Base-by-base conservation (phyloP, 345 rosid species). In the Aquilaria yunnanensis region DNA sequence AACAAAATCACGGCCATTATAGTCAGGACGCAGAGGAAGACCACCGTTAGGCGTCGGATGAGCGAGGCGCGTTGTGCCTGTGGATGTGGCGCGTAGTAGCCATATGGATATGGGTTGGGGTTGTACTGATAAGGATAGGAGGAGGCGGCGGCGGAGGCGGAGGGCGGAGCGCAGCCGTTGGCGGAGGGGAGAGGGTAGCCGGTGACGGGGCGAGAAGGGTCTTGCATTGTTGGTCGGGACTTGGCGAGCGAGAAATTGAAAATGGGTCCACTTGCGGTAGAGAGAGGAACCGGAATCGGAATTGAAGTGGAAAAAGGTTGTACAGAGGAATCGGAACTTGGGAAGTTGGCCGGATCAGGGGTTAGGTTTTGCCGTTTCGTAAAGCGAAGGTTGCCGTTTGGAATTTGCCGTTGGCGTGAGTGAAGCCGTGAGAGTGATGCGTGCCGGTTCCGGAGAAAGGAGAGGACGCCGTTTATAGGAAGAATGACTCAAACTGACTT, bases 161-260 rank as follows among this genome's bases (percentile, higher is more conserved):
- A 65, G 10, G 61, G 75, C 4, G 66, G 71, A 59, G 75, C 78
- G 70, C 75, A 75, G 49, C 86, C 83, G 75, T 83, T 86, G 4
- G 64, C 48, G 74, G 64, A 67, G 29, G 74, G 84, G 11, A 71
- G 77, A 0, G 94, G 86, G 52, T 83, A 71, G 43, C 92, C 92
- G 16, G 83, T 80, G 6, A 80, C 80, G 58, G 84, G 81, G 66
- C 81, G 61, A 2, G 77, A 50, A 50, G 77, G 65, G 57, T 80
- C 75, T 43, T 68, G 80, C 88, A 80, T 83, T 1, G 45, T 55
- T 29, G 14, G 14, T 41, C 1, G 31, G 5, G 46, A 1, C 11
- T 14, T 32, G 59, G 43, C 51, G 66, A 54, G 2, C 45, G 43
- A 41, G 47, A 56, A 31, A 65, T 10, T 50, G 56, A 34, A 33